Evolutionary conservation across 208 protist genomes (phyloP).

Genomic region (Wallacemonas sp.): DNA sequence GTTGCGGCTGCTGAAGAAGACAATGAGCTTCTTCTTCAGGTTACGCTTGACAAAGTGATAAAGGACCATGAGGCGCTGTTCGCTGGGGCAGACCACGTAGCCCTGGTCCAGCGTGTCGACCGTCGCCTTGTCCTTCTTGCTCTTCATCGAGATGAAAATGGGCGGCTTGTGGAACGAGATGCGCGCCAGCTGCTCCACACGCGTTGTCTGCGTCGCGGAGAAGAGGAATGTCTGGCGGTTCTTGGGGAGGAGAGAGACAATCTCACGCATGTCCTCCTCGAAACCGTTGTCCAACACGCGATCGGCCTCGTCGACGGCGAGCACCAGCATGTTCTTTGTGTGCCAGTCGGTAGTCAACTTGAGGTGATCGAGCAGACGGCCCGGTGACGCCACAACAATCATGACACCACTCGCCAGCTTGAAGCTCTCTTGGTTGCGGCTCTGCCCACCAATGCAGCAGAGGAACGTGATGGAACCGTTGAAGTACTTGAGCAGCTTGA

Average conservation of each 20-base stretch:
- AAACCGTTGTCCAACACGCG: constrained; percentile 98
- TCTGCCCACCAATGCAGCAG: constrained; percentile 91
- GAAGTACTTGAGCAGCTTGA: constrained; percentile 92
- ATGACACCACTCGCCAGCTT: constrained; percentile 87
- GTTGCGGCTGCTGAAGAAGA: constrained; percentile 99
- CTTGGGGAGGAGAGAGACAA: constrained; percentile 97
- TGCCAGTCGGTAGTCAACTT: constrained; percentile 97
- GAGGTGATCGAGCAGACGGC: constrained; percentile 98
- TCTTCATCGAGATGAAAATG: constrained; percentile 97
- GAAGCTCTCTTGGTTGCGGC: constrained; percentile 85
- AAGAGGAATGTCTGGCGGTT: constrained; percentile 98
- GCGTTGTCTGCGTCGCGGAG: constrained; percentile 98
- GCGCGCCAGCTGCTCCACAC: constrained; percentile 96
- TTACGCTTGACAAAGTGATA: constrained; percentile 99
- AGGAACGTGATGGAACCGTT: constrained; percentile 89
- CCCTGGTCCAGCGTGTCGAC: constrained; percentile 97
- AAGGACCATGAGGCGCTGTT: constrained; percentile 97
- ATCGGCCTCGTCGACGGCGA: constrained; percentile 99
- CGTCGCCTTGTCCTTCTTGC: constrained; percentile 88
- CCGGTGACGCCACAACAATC: constrained; percentile 91
- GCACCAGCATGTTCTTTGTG: constrained; percentile 95
- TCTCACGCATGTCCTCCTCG: constrained; percentile 98
- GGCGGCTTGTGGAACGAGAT: constrained; percentile 94
- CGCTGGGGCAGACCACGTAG: constrained; percentile 96
- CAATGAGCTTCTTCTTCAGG: constrained; percentile 97